A percentile compares a stretch with the other conserved stretches of the same genome.
These are phyloP conservation scores for Coemansia sp. DNA, from an alignment of 192 early-diverging fungal species.

Conservation along the genomic window DNA sequence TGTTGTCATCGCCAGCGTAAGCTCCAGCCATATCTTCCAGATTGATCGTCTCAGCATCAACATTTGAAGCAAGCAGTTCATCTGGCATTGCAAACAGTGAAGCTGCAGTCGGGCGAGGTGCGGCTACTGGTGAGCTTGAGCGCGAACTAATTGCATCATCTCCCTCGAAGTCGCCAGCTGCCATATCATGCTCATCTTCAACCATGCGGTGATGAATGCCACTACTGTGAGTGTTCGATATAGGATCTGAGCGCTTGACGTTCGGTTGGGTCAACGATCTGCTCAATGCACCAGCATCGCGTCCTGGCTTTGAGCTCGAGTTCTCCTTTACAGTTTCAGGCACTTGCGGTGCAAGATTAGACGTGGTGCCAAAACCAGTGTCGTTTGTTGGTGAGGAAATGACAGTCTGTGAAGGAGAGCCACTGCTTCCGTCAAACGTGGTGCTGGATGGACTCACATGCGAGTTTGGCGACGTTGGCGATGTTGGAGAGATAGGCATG, in stretches of 20 bases:
- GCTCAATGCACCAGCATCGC: not conserved
- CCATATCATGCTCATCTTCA: not conserved
- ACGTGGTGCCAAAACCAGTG: constrained; percentile 19
- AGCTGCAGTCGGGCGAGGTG: constrained; percentile 32
- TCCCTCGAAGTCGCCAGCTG: not conserved
- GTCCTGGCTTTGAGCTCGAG: not conserved
- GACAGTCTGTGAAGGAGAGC: constrained; percentile 31
- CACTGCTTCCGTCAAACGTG: constrained; percentile 39
- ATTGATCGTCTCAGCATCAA: not conserved
- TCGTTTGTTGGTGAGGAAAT: constrained; percentile 32
- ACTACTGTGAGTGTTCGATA: not conserved
- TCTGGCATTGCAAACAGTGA: constrained; percentile 24
- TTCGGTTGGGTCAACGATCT: not conserved
- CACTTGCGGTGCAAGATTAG: constrained; percentile 12
- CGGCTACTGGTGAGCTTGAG: constrained; percentile 21
- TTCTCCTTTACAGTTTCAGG: constrained; percentile 27
- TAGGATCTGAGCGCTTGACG: not conserved
- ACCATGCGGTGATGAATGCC: not conserved
- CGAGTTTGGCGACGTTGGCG: constrained; percentile 32
- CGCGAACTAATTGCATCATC: constrained; percentile 12
- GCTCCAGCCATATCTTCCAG: not conserved
- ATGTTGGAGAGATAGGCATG: constrained; percentile 24
- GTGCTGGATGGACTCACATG: constrained; percentile 49
- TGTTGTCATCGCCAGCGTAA: not conserved
- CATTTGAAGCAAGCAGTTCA: not conserved